These are phyloP conservation scores for Beauveria medogensis DNA, from an alignment of 2,329 filamentous ascomycete genomes.

Conservation along the genomic window DNA sequence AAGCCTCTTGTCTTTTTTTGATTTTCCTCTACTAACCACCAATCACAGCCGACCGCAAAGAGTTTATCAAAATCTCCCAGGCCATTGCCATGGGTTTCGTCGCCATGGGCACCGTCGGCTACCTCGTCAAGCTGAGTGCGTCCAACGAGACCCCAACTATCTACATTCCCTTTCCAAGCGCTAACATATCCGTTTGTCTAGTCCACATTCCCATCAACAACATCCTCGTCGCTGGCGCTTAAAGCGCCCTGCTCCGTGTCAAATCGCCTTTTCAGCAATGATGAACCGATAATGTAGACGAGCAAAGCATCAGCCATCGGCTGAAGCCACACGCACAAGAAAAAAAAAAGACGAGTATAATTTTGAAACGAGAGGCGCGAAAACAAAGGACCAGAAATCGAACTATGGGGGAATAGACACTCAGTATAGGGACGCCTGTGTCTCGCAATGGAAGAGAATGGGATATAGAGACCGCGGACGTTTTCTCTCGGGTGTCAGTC, in stretches of 20 bases:
- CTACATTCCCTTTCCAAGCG: not conserved
- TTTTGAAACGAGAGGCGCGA: not conserved
- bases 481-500: not conserved
- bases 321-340: not conserved
- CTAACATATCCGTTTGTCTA: slow-evolving; percentile 21
- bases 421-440: too few species aligned
- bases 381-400: not conserved
- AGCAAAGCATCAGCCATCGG: not conserved
- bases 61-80: slow-evolving; percentile 39
- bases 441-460: not conserved
- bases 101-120: slow-evolving; percentile 63
- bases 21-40: not conserved
- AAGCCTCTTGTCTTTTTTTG: not conserved
- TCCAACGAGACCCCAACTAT: not conserved
- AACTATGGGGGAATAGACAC: not conserved
- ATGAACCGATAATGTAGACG: not conserved
- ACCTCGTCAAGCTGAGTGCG: slow-evolving; percentile 62
- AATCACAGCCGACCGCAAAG: slow-evolving; percentile 31
- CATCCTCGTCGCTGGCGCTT: slow-evolving; percentile 59
- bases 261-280: not conserved
- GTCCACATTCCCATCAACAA: slow-evolving; percentile 65
- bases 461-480: not conserved
- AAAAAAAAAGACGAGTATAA: not conserved
- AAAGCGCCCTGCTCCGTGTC: slow-evolving; percentile 20
- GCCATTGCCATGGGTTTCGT: slow-evolving; percentile 63